Conservation (phyloP, 495 filamentous ascomycete species). For the Hypoxylon subgilvum region DNA sequence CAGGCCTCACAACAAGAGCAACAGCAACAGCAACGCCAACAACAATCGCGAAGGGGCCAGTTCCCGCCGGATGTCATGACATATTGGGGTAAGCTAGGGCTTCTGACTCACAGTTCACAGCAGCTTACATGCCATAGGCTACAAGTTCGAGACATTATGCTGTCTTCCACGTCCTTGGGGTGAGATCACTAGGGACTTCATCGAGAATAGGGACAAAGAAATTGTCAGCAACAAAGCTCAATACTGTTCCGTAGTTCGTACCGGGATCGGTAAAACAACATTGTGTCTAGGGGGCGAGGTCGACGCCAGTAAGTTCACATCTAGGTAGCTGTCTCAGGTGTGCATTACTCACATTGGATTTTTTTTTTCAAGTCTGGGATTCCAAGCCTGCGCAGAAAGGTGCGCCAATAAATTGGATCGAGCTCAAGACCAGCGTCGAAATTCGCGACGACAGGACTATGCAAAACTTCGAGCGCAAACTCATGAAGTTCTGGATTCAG, state of each 20-base stretch:
- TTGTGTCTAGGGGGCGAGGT: constrained; percentile 93
- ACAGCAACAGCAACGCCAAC: constrained; percentile 58
- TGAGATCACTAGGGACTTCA: constrained; percentile 69
- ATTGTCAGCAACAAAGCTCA: constrained; percentile 86
- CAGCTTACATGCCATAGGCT: constrained; percentile 62
- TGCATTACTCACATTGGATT: not conserved
- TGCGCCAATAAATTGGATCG: constrained; percentile 83
- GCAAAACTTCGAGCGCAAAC: constrained; percentile 81
- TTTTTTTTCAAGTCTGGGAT: constrained; percentile 77
- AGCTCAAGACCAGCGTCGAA: constrained; percentile 87
- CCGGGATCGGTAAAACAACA: constrained; percentile 73
- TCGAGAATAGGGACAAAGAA: constrained; percentile 73
- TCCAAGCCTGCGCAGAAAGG: constrained; percentile 69
- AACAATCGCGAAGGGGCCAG: constrained; percentile 48
- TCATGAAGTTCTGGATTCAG: constrained; percentile 95
- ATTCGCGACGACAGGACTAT: constrained; percentile 67
- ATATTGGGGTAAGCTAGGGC: constrained; percentile 62
- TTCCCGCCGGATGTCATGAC: constrained; percentile 52
- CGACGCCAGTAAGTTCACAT: constrained; percentile 70
- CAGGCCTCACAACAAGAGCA: constrained; percentile 60
- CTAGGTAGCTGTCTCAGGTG: not conserved
- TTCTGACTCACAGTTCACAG: not conserved
- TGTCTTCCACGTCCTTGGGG: constrained; percentile 76
- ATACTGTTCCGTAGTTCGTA: constrained; percentile 91
- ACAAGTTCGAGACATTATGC: constrained; percentile 92